Evolutionary conservation across 177 flowering plant species (phyloP).

Genomic region (Vitis hybrid): DNA sequence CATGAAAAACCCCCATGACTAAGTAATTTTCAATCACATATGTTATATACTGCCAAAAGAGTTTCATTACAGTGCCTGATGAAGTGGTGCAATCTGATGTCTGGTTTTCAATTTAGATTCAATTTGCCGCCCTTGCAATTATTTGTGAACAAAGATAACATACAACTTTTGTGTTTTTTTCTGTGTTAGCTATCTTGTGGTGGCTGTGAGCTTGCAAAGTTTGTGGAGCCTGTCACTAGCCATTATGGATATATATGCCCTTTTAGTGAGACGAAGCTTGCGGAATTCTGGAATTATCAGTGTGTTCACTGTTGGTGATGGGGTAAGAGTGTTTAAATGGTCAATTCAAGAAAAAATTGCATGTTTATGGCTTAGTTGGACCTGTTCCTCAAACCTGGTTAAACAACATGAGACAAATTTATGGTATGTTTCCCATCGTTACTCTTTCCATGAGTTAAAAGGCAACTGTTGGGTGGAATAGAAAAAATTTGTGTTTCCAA

Average conservation of each 20-base stretch:
- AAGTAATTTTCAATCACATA: not conserved
- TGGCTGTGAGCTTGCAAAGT: constrained; percentile 69
- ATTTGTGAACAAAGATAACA: not conserved
- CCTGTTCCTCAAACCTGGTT: not conserved
- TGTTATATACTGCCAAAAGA: not conserved
- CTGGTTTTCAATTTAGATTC: no score
- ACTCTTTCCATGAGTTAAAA: no score
- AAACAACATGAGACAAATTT: not conserved
- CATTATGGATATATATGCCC: constrained; percentile 69
- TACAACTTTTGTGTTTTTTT: not conserved
- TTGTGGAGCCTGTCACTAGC: constrained; percentile 76
- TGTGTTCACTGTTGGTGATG: constrained; percentile 76
- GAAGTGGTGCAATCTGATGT: no score
- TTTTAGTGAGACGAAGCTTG: constrained; percentile 68
- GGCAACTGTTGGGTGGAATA: no score
- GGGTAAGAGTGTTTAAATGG: constrained; percentile 49
- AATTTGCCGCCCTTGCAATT: no score
- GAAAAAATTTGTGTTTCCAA: no score
- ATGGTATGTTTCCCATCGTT: not conserved
- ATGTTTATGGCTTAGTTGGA: not conserved
- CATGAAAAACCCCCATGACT: not conserved
- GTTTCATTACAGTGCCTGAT: no score
- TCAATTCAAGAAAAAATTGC: not conserved
- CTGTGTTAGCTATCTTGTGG: constrained; percentile 68
- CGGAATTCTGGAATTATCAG: constrained; percentile 44